Percentiles rank a stretch among this genome's conserved stretches.
Evolutionary conservation across 148 eudicot genomes (phyloP).

Genomic region (Euryodendron excelsum): DNA sequence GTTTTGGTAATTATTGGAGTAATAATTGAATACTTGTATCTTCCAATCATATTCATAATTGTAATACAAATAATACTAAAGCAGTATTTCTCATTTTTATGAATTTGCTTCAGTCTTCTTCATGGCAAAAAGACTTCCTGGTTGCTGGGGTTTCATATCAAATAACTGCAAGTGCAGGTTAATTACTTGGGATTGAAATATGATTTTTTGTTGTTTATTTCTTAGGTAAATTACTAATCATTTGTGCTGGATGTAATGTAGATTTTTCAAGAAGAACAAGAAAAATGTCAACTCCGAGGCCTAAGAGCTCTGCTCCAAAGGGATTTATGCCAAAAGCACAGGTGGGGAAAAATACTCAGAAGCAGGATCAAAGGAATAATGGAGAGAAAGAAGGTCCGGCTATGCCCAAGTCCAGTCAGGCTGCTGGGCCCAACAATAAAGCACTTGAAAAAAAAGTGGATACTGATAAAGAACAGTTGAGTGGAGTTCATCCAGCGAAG

Average conservation of each 20-base stretch:
- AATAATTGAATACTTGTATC: background rate
- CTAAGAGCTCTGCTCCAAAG: constrained; percentile 53
- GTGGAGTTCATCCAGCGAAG: constrained; percentile 23
- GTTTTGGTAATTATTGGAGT: background rate
- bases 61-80: too few species aligned
- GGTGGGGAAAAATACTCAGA: constrained; percentile 40
- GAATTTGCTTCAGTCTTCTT: constrained; percentile 45
- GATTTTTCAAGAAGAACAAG: constrained; percentile 62
- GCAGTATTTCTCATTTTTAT: constrained; percentile 16
- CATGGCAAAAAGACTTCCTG: constrained; percentile 39
- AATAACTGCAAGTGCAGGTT: constrained; percentile 73
- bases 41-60: background rate
- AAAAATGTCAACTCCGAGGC: constrained; percentile 46
- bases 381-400: constrained; percentile 35
- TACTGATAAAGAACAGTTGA: constrained; percentile 22
- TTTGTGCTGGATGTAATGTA: constrained; percentile 16
- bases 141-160: constrained; percentile 38
- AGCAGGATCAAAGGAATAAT: constrained; percentile 38
- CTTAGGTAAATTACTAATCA: background rate
- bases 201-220: background rate
- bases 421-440: constrained; percentile 25
- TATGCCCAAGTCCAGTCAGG: constrained; percentile 25
- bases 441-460: constrained; percentile 32
- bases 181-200: constrained; percentile 21
- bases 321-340: constrained; percentile 65